Evolutionary conservation across 805 yeast genomes (phyloP).

Genomic region (Saccharomycopsis sp.): DNA sequence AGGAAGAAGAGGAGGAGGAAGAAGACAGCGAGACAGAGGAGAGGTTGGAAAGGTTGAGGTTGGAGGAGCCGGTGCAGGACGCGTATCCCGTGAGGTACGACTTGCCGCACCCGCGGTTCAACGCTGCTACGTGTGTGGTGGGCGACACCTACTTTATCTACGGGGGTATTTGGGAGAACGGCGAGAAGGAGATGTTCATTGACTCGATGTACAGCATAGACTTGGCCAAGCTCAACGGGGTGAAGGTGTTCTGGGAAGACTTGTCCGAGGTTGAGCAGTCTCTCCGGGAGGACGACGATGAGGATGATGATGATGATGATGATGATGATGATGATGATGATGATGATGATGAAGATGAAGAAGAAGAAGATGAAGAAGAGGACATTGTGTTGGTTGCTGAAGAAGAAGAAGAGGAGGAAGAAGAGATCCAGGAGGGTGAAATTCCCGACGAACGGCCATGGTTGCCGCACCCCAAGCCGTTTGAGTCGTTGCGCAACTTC

Average conservation of each 20-base stretch:
- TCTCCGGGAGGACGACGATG: constrained; percentile 43
- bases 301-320: constrained; percentile 55
- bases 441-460: constrained; percentile 91
- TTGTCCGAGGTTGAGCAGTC: constrained; percentile 45
- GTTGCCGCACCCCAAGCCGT: constrained; percentile 95
- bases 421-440: constrained; percentile 51
- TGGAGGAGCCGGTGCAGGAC: constrained; percentile 32
- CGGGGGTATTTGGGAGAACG: constrained; percentile 87
- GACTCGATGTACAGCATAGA: constrained; percentile 85
- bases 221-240: constrained; percentile 78
- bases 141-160: constrained; percentile 77
- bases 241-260: constrained; percentile 86
- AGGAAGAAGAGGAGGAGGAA: constrained; percentile 38
- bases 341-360: constrained; percentile 52
- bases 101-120: constrained; percentile 84
- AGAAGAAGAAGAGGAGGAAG: constrained; percentile 60
- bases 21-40: constrained; percentile 28
- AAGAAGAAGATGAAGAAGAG: constrained; percentile 34
- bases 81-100: constrained; percentile 50
- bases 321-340: constrained; percentile 65
- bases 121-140: constrained; percentile 74
- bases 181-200: constrained; percentile 75
- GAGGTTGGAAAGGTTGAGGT: constrained; percentile 30
- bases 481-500: constrained; percentile 75
- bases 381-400: constrained; percentile 37